A percentile compares a stretch with the other conserved stretches of the same genome.
Evolutionary conservation across 1,139 yeast species (phyloP).

Genomic region (Hemisphaericaspora xylofermentans): DNA sequence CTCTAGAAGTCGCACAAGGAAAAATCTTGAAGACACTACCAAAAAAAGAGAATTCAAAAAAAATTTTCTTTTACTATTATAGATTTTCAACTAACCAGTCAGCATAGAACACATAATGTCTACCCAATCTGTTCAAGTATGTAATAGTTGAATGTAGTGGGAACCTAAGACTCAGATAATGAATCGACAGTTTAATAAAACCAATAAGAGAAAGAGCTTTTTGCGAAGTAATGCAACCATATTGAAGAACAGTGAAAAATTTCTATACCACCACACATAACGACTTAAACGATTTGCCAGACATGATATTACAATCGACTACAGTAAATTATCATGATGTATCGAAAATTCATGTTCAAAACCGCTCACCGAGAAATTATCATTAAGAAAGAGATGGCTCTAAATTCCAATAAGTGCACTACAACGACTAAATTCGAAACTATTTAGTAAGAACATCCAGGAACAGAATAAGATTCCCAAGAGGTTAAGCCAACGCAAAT

Average conservation of each 20-base stretch:
- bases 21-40: conserved; percentile 3
- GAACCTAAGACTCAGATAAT: not conserved
- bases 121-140: conserved; percentile 72
- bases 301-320: not conserved
- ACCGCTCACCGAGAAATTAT: not conserved
- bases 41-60: conserved; percentile 8
- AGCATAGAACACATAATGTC: conserved; percentile 35
- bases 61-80: conserved; percentile 7
- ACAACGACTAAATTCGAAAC: no score
- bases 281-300: not conserved
- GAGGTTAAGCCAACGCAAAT: no score
- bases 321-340: not conserved
- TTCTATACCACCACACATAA: not conserved
- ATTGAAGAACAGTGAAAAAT: not conserved
- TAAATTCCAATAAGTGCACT: no score
- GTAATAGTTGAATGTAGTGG: conserved; percentile 22
- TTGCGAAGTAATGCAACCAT: no score
- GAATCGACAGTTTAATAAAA: not conserved
- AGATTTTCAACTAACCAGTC: conserved; percentile 5
- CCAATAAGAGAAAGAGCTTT: not conserved
- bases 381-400: not conserved
- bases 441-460: no score
- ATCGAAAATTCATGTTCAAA: not conserved
- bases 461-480: no score
- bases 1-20: conserved; percentile 1